Conservation (phyloP, 2,329 filamentous ascomycete genomes). For the Aspergillus transmontanensis region DNA sequence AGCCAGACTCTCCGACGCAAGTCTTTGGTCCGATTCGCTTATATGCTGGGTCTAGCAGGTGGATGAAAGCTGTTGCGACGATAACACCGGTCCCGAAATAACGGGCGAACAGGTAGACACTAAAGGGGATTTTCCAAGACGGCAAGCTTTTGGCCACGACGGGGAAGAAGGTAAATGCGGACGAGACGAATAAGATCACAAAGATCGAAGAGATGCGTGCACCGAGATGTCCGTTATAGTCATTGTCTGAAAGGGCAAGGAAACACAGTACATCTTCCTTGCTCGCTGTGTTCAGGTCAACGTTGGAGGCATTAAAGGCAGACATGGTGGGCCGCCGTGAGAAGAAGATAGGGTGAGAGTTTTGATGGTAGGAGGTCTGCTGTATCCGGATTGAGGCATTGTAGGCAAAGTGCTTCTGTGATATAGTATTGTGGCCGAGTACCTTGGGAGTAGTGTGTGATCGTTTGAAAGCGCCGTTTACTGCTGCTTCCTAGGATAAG, state of each 20-base stretch:
- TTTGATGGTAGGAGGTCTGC: not conserved
- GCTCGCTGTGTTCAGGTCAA: conserved; percentile 49
- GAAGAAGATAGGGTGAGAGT: not conserved
- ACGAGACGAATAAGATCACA: conserved; percentile 47
- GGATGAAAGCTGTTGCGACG: conserved; percentile 51
- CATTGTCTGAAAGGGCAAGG: conserved; percentile 48
- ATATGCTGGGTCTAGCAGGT: conserved; percentile 52
- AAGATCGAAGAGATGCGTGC: conserved; percentile 49
- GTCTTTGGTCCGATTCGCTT: conserved; percentile 47
- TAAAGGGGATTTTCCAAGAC: conserved; percentile 44
- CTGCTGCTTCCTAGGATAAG: not conserved
- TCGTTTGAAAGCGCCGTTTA: not conserved
- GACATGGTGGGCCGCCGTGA: conserved; percentile 12
- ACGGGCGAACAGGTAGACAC: conserved; percentile 50
- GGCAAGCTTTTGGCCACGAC: conserved; percentile 45
- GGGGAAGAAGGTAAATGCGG: conserved; percentile 48
- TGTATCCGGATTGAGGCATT: not conserved
- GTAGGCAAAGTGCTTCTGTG: not conserved
- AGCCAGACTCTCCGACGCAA: conserved; percentile 57
- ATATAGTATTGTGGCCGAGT: not conserved
- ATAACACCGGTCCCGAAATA: conserved; percentile 54
- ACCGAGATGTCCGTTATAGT: conserved; percentile 56
- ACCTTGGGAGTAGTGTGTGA: not conserved
- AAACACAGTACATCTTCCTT: conserved; percentile 54
- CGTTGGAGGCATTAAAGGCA: conserved; percentile 43